phyloP scores from a whole-genome alignment of 805 yeast species.

The Wilhelminamyces savonicus region DNA sequence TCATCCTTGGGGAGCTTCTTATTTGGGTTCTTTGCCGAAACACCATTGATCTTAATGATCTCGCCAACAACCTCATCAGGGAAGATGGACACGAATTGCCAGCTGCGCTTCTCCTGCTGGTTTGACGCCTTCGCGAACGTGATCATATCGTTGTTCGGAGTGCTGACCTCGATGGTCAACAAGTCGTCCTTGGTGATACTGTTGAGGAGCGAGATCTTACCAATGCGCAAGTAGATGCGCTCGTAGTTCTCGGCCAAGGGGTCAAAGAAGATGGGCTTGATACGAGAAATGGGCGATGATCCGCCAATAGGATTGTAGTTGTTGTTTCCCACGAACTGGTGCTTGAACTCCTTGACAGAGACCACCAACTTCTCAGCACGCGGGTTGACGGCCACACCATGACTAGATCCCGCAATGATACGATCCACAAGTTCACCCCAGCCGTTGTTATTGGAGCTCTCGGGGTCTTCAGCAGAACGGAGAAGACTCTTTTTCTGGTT shows the following conservation, averaged over 20 bases:
- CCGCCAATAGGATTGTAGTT: conserved; percentile 21
- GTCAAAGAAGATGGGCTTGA: conserved; percentile 59
- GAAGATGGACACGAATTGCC: conserved; percentile 71
- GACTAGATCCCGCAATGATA: conserved; percentile 65
- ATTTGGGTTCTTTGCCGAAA: conserved; percentile 35
- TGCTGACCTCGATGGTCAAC: conserved; percentile 47
- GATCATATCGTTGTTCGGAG: conserved; percentile 45
- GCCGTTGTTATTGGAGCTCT: conserved; percentile 46
- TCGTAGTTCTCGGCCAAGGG: conserved; percentile 56
- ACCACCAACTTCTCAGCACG: conserved; percentile 68
- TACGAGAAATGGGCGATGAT: conserved; percentile 53
- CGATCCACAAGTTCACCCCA: conserved; percentile 87
- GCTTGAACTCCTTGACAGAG: conserved; percentile 68
- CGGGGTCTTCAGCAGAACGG: conserved; percentile 9
- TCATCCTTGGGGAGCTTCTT: conserved; percentile 42
- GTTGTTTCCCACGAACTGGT: conserved; percentile 23
- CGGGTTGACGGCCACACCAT: conserved; percentile 76
- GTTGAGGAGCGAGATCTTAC: conserved; percentile 37
- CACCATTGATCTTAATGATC: conserved; percentile 55
- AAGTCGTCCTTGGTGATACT: conserved; percentile 29
- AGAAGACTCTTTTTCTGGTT: conserved; percentile 30
- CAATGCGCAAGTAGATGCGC: conserved; percentile 52
- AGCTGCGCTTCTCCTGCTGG: conserved; percentile 41
- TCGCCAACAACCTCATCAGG: conserved; percentile 73
- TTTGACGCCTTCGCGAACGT: conserved; percentile 65